These are phyloP conservation scores for Penicillium pulvis DNA, from an alignment of 495 filamentous ascomycete species.

Conservation along the genomic window DNA sequence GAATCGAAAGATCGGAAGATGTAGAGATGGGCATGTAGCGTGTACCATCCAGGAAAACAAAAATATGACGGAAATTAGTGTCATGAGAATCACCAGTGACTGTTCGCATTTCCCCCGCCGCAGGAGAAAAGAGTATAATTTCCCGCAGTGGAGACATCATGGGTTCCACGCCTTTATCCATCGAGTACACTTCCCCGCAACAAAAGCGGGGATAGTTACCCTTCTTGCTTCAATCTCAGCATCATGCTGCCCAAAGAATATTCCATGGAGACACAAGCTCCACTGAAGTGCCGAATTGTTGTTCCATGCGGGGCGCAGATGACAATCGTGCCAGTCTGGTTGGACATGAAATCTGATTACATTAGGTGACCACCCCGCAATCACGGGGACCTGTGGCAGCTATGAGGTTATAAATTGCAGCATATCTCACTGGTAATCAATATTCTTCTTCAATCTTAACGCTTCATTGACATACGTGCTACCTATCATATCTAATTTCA, in stretches of 20 bases:
- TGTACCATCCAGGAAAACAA: neutral
- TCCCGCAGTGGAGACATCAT: conserved; percentile 11
- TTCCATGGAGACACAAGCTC: conserved; percentile 3
- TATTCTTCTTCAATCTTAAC: neutral
- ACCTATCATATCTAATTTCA: neutral
- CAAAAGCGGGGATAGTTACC: conserved; percentile 3
- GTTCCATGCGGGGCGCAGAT: conserved; percentile 13
- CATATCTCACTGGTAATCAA: neutral
- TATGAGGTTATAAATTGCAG: conserved; percentile 10
- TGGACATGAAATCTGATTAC: conserved; percentile 11
- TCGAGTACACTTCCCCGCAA: conserved; percentile 6
- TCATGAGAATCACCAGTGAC: neutral
- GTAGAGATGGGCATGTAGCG: too few species aligned
- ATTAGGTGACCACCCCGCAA: conserved; percentile 15
- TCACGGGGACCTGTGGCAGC: neutral
- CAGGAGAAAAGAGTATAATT: conserved; percentile 11
- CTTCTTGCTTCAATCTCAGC: neutral
- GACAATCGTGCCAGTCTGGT: conserved; percentile 14
- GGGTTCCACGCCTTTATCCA: neutral
- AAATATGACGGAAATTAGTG: neutral
- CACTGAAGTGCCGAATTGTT: conserved; percentile 11
- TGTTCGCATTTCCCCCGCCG: neutral
- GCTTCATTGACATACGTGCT: neutral
- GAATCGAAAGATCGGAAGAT: too few species aligned
- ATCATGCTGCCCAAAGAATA: neutral